phyloP scores from a whole-genome alignment of 2,329 filamentous ascomycete genomes.

The Ceratocystis variospora region DNA sequence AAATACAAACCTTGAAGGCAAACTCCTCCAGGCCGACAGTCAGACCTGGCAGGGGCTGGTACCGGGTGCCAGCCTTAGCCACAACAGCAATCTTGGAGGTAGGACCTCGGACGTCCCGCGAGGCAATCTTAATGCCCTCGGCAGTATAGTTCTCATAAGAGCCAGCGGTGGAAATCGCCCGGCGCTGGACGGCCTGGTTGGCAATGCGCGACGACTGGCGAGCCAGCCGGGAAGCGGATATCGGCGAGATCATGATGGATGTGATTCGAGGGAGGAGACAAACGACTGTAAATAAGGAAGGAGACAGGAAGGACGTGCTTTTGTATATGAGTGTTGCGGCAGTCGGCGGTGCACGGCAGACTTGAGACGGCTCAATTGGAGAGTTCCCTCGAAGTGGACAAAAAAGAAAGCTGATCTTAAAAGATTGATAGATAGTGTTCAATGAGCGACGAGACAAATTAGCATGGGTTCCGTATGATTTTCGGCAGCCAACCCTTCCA shows the following conservation, averaged over 20 bases:
- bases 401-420: slow-evolving; percentile 8
- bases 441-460: slow-evolving; percentile 15
- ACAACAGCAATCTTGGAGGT: slow-evolving; percentile 86
- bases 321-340: not conserved
- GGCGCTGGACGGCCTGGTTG: slow-evolving; percentile 33
- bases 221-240: slow-evolving; percentile 46
- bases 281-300: slow-evolving; percentile 30
- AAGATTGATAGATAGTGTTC: not conserved
- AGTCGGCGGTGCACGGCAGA: slow-evolving; percentile 13
- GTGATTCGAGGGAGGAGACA: slow-evolving; percentile 30
- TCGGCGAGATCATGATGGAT: slow-evolving; percentile 49
- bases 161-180: slow-evolving; percentile 51
- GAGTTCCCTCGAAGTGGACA: slow-evolving; percentile 29
- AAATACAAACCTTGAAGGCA: slow-evolving; percentile 69
- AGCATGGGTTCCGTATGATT: slow-evolving; percentile 19
- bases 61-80: slow-evolving; percentile 86
- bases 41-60: slow-evolving; percentile 78
- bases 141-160: slow-evolving; percentile 79
- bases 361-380: slow-evolving; percentile 20
- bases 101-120: slow-evolving; percentile 74
- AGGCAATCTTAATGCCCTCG: slow-evolving; percentile 81
- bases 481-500: slow-evolving; percentile 15
- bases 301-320: slow-evolving; percentile 26
- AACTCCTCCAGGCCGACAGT: slow-evolving; percentile 85
- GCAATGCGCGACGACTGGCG: slow-evolving; percentile 45